Evolutionary conservation across 2,329 filamentous ascomycete species (phyloP), one percentile per base, ranked within the genome.

Genomic region (Corynespora cassiicola): DNA sequence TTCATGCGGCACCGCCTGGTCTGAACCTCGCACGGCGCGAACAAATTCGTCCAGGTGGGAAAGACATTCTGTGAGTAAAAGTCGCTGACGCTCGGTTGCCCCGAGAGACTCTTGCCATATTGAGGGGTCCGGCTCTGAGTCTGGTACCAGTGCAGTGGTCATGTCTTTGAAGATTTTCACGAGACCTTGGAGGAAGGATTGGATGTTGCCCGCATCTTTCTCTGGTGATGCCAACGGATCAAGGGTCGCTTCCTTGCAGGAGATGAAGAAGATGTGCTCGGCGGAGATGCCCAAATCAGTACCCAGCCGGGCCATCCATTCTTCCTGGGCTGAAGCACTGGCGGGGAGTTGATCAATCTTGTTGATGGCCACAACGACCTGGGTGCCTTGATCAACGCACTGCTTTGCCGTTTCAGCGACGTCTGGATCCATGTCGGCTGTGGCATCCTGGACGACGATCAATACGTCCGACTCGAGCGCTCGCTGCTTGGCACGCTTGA

Each of bases 71-170:
- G 82, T 78, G 30, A 99, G 78, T 35, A 96, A 83, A 64, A 90
- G 80, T 34, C 87, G 81, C 73, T 99, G 94, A 42, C 94, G 85
- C 68, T 92, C 89, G 12, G 89, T 96, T 23, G 96, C 91, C 39
- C 91, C 91, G 3, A 96, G 79, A 4, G 94, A 86, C 58, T 95
- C 88, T 70, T 90, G 82, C 75, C 88, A 84, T 47, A 88, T 82
- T 3, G 79, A 78, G 8, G 84, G 80, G 60, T 92, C 74, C 42
- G 71, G 68, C 36, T 69, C 62, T 18, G 66, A 63, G 40, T 66
- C 63, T 24, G 70, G 66, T 15, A 68, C 59, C 5, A 74, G 42
- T 6, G 73, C 76, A 21, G 77, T 72, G 2, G 90, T 95, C 78
- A 95, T 85, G 33, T 70, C 65, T 31, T 74, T 72, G 64, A 97